Base-by-base conservation (phyloP, 805 yeast genomes). In the Wickerhamiella slavikovae region DNA sequence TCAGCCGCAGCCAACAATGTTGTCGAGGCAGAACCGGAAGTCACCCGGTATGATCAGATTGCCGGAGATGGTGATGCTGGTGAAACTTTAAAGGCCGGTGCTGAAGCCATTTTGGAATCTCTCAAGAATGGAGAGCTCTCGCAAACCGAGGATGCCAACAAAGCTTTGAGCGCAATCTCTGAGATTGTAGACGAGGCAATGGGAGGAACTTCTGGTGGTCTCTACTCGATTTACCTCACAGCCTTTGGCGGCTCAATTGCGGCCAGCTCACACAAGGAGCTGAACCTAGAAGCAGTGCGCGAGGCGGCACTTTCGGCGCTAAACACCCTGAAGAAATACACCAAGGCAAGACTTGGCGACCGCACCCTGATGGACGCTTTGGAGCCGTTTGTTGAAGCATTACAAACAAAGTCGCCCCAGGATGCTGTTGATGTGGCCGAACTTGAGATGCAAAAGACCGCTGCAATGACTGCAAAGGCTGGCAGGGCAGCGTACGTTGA, bases 1-100 rank as follows among this genome's bases (percentile, higher is more conserved):
- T 24, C 24, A 19, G 18, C 22, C 2, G 37, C 32, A 5, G 29
- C 31, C 17, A 55, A 65, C 30, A 47, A 50, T 5, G 53, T 71
- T 5, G 54, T 73, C 25, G 55, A 61, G 17, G 64, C 64, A n/a
- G 95, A 83, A 50, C 89, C 93, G 2, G 65, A 68, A 42, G 74
- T 83, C 44, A 83, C 95, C 1, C 63, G 68, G 32, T 71, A 76
- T 40, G 96, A 83, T 44, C 75, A 91, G 2, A 61, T 70, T 39
- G 94, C 85, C 1, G 96, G 96, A 34, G 96, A 83, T 49, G 96
- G 96, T 42, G 96, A 83, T 48, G 83, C 95, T 54, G 96, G 96
- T 24, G 89, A 79, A 43, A 83, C 95, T 1, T 55, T 83, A 36
- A 78, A 71, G 10, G 63, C 68, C 15, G 96, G 95, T 23, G 89